Base-by-base conservation (phyloP, 768 basidiomycete species). In the Russula virescens region DNA sequence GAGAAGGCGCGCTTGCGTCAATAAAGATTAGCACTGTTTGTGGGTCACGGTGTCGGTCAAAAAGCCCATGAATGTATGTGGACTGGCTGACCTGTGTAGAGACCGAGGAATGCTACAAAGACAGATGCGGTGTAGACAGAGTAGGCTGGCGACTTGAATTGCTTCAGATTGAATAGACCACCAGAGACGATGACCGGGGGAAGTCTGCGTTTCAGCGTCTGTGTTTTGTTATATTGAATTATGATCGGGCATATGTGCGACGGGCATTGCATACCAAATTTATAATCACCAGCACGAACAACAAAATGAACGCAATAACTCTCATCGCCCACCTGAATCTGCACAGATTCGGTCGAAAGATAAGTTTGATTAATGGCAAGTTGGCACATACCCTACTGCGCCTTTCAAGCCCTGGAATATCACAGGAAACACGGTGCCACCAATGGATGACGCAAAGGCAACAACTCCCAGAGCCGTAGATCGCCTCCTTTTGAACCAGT, bases 291-390 rank as follows among this genome's bases (percentile, higher is more conserved):
- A 89, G 76, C 1, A 79, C 69, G 16, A 78, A 64, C 1, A 87
- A 63, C 0, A 89, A 70, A 10, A 89, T 81, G 64, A 89, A 83
- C 2, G 83, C 88, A 47, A 89, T 73, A 34, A 86, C 81, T 14
- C 89, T 79, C 79, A 88, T 82, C 0, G 89, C 88, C 89, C 89
- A 91, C 64, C 76, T 75, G 71, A 91, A 91, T n/a, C 88, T 19
- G n/a, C n/a, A 3, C 18, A 7, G 46, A 35, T 9, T 61, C 34
- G 40, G 51, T 46, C 53, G 51, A 38, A 26, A n/a, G n/a, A n/a
- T 5, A n/a, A 34, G 5, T 8, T 31, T 31, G 42, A 13, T 55
- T 21, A 61, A 3, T 19, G 42, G 58, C 23, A 18, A 60, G n/a
- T 42, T 38, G 40, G n/a, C 8, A 46, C 40, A 18, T 69, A 83